These are phyloP conservation scores for Ceratobasidium theobromae DNA, from an alignment of 1,284 basidiomycete species.

Conservation along the genomic window DNA sequence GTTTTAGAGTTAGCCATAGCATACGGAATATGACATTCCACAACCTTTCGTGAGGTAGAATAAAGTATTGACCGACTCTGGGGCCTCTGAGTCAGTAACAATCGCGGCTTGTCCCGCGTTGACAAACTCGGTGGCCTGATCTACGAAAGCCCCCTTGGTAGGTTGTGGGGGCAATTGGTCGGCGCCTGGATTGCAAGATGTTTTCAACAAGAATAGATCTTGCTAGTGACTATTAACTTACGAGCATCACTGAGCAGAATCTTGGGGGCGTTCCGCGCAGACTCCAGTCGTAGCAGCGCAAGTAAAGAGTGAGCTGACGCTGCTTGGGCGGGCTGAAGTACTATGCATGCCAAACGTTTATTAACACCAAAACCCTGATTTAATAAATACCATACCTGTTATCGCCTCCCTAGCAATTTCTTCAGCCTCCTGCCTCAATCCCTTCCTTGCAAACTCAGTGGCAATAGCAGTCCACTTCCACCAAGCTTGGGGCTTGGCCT, in stretches of 20 bases:
- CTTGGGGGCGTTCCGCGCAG: constrained; percentile 80
- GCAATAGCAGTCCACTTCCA: constrained; percentile 41
- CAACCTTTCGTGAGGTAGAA: constrained; percentile 70
- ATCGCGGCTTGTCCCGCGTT: constrained; percentile 62
- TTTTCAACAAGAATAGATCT: constrained; percentile 32
- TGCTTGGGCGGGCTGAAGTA: constrained; percentile 21
- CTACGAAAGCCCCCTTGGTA: constrained; percentile 68
- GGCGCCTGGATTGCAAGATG: constrained; percentile 52
- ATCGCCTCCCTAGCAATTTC: constrained; percentile 44
- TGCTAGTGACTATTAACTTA: constrained; percentile 47
- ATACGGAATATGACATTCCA: neutral
- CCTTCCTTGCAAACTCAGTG: constrained; percentile 45
- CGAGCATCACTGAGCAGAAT: constrained; percentile 69
- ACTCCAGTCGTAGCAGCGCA: constrained; percentile 78
- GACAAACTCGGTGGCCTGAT: constrained; percentile 67
- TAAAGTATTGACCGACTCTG: constrained; percentile 45
- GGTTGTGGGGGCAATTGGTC: constrained; percentile 63
- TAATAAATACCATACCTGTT: constrained; percentile 38
- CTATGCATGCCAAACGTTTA: neutral
- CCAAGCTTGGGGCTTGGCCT: constrained; percentile 46
- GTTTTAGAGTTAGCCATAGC: neutral
- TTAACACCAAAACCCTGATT: neutral
- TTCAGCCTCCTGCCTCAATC: constrained; percentile 41
- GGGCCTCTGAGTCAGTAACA: constrained; percentile 55
- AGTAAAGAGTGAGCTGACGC: constrained; percentile 73